Percentiles rank a stretch among this genome's conserved stretches.
Evolutionary conservation across 2,329 filamentous ascomycete species (phyloP).

Genomic region (Byssoonygena ceratinophila): DNA sequence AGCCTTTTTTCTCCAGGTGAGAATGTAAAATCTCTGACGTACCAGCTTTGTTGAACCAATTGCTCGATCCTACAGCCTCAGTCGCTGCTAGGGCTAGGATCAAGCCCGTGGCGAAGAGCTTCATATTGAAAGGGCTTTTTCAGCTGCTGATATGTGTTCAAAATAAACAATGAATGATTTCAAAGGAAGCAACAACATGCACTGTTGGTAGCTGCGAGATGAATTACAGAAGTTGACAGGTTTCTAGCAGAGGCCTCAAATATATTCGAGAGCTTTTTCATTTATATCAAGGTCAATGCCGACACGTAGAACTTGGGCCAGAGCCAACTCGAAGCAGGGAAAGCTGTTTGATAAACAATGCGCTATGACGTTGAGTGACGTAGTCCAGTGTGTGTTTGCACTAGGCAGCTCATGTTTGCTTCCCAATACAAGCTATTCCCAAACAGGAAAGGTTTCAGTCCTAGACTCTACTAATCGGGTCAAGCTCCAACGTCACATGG

Average conservation of each 20-base stretch:
- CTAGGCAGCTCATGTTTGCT: slow-evolving; percentile 4
- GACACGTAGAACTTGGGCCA: not conserved
- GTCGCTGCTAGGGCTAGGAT: slow-evolving; percentile 59
- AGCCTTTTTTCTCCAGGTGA: too few species aligned
- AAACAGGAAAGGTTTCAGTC: not conserved
- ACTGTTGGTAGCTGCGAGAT: not conserved
- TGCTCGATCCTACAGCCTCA: slow-evolving; percentile 59
- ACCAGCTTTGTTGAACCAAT: slow-evolving; percentile 82
- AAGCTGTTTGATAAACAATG: not conserved
- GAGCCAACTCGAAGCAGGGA: slow-evolving; percentile 6
- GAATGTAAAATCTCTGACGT: slow-evolving; percentile 23
- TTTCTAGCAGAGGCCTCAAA: not conserved
- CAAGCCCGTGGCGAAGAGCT: slow-evolving; percentile 59
- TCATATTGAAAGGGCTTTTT: slow-evolving; percentile 47
- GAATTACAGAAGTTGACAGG: not conserved
- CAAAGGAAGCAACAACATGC: not conserved
- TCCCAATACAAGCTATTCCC: not conserved
- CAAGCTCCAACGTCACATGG: slow-evolving; percentile 2
- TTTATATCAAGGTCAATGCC: slow-evolving; percentile 1
- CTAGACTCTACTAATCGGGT: not conserved
- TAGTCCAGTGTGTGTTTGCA: slow-evolving; percentile 7
- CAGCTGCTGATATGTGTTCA: not conserved
- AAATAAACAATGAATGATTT: not conserved
- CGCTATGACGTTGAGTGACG: slow-evolving; percentile 16
- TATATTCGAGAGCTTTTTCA: not conserved